Base-by-base conservation (phyloP, 192 early-diverging fungal genomes). In the Entomortierella parvispora region DNA sequence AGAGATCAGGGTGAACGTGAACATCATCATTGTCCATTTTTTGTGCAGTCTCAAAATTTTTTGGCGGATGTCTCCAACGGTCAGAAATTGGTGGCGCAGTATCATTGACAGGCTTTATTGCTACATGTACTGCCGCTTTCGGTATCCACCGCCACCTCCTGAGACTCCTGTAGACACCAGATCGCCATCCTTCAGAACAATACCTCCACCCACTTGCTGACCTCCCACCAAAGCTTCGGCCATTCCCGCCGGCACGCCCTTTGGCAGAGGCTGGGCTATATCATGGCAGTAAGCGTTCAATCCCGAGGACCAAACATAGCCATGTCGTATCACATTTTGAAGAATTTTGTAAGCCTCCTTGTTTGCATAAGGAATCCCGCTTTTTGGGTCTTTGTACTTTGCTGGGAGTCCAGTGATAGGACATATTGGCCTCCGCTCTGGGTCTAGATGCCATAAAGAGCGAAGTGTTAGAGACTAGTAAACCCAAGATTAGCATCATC, bases 381-480 rank as follows among this genome's bases (percentile, higher is more conserved):
- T 88, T 10, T 29, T 58, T 1, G 90, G 90, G 57, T 91, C 88
- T 33, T 79, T 71, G 68, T 90, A 92, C 26, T 77, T 82, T 14
- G 90, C 90, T 9, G 69, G 67, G 28, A 85, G 65, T 9, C 90
- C 90, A 8, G 90, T 91, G 44, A 92, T 81, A 11, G 82, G 85
- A 57, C 90, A 92, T 4, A 79, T 31, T 2, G 78, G 69, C 20
- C 78, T 69, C 29, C 47, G 45, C 17, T 81, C 69, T 20, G 68
- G 61, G 54, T 77, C 80, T 81, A 45, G n/a, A 9, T 51, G 62
- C 11, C 6, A 50, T 26, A 17, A 47, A 25, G 17, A 34, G 2
- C 31, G n/a, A 40, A 37, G 22, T 18, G 31, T 63, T 15, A 20
- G n/a, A 37, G 7, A 62, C 15, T 37, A 45, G 37, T n/a, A 52